phyloP scores from a whole-genome alignment of 345 rosid species.

The Eucalyptus lansdowneana region DNA sequence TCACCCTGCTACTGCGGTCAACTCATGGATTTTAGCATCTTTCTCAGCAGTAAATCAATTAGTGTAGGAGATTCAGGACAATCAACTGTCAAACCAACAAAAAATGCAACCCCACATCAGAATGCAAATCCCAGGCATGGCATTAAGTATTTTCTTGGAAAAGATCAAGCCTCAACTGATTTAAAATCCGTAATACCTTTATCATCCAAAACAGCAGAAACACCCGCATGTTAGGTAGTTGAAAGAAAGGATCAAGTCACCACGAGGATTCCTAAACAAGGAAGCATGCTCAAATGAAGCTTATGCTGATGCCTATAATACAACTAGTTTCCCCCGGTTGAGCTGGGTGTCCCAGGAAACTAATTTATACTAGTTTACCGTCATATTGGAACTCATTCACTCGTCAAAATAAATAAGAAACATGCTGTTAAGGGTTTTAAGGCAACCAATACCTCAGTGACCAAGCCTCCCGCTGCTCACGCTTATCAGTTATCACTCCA shows the following conservation, averaged over 20 bases:
- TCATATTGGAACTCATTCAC: too few species aligned
- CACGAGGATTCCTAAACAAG: neutral
- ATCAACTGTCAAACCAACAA: neutral
- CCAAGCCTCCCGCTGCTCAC: neutral
- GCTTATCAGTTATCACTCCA: neutral
- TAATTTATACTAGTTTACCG: too few species aligned
- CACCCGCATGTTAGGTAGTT: neutral
- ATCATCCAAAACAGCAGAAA: neutral
- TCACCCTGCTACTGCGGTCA: conserved; percentile 38
- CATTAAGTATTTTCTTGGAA: too few species aligned
- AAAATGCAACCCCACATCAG: too few species aligned
- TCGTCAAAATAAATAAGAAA: too few species aligned
- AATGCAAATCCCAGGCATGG: too few species aligned
- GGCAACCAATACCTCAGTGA: neutral
- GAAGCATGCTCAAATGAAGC: neutral
- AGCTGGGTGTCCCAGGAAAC: too few species aligned
- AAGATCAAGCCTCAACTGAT: neutral
- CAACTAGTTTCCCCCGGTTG: neutral
- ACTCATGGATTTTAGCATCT: conserved; percentile 35
- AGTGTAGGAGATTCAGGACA: neutral
- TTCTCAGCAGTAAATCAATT: conserved; percentile 6
- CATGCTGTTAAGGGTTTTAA: neutral
- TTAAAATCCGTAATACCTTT: neutral
- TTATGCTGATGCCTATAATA: neutral
- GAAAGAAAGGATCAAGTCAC: neutral